Evolutionary conservation across 2,329 filamentous ascomycete genomes (phyloP), one percentile per base, ranked within the genome.

Genomic region (Cercospora sp.): DNA sequence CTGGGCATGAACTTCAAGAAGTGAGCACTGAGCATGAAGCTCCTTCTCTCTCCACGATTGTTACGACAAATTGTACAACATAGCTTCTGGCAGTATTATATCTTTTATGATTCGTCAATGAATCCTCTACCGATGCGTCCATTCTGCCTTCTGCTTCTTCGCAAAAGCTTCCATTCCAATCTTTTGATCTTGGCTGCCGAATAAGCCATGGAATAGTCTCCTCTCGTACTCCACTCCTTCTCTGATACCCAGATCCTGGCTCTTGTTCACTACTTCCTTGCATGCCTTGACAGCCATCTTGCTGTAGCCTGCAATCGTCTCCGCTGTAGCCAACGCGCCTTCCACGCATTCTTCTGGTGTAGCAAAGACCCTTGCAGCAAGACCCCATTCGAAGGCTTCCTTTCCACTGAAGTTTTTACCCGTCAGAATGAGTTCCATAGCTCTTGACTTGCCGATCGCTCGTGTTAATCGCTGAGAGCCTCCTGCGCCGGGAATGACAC

Each of bases 261-360:
- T 97, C 89, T 97, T 98, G 80, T 98, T 97, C 65, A 99, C 94
- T n/a, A 95, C 94, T 85, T 99, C 95, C 86, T 99, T 99, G 66
- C 88, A 90, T 10, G 91, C 95, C 82, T 93, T 89, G 67, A 97
- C 88, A 1, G 94, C 91, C n/a, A 99, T 90, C 77, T 86, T 88
- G 63, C 91, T 94, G 81, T 95, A 93, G 0, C 91, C 83, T 0
- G 95, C 94, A 82, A 99, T 97, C 63, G 88, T 94, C 84, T 91
- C 92, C 2, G 95, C 95, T 18, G 93, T 94, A 78, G 90, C 88
- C 69, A 97, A 79, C 2, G 93, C 89, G 65, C 88, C 92, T 75
- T 93, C 89, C 78, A 98, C 89, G 76, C 97, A 85, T 77, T 91
- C 90, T 73, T 97, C 91, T 72, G 94, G 89, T 5, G 86, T 91